These are phyloP conservation scores for Cyberlindnera xylosilytica DNA, from an alignment of 805 yeast genomes.

Conservation along the genomic window DNA sequence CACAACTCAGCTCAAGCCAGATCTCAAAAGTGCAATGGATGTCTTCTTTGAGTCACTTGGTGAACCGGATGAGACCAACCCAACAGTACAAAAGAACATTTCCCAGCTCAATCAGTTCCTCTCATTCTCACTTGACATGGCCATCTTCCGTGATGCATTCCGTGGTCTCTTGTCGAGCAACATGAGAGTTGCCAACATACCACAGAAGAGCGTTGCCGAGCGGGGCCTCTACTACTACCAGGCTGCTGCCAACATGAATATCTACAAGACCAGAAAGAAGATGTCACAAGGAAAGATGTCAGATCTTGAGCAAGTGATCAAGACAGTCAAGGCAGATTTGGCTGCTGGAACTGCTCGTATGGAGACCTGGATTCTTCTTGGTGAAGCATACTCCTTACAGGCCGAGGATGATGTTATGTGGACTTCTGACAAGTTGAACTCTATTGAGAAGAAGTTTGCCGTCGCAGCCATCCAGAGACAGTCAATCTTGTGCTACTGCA, in stretches of 20 bases:
- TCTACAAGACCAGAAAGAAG: conserved; percentile 66
- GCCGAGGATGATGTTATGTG: conserved; percentile 92
- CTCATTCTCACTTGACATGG: conserved; percentile 41
- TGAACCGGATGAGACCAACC: conserved; percentile 47
- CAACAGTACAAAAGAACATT: conserved; percentile 43
- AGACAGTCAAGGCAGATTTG: conserved; percentile 63
- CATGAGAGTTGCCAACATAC: conserved; percentile 31
- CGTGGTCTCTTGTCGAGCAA: conserved; percentile 42
- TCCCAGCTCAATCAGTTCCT: conserved; percentile 45
- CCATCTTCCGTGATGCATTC: conserved; percentile 46
- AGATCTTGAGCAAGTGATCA: conserved; percentile 73
- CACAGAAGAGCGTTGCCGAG: conserved; percentile 36
- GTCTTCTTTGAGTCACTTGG: conserved; percentile 68
- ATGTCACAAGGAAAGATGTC: conserved; percentile 78
- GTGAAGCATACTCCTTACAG: conserved; percentile 70
- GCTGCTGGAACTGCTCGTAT: conserved; percentile 61
- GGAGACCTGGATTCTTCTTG: conserved; percentile 85
- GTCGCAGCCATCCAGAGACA: conserved; percentile 68
- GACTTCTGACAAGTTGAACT: conserved; percentile 80
- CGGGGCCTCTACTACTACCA: conserved; percentile 67
- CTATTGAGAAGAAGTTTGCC: conserved; percentile 52
- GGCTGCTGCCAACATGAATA: conserved; percentile 64
- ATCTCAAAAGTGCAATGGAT: conserved; percentile 71
- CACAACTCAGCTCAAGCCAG: conserved; percentile 58
- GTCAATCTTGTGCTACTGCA: conserved; percentile 67